Evolutionary conservation across 2,329 filamentous ascomycete genomes (phyloP).

Genomic region (Ophiostoma sp.): DNA sequence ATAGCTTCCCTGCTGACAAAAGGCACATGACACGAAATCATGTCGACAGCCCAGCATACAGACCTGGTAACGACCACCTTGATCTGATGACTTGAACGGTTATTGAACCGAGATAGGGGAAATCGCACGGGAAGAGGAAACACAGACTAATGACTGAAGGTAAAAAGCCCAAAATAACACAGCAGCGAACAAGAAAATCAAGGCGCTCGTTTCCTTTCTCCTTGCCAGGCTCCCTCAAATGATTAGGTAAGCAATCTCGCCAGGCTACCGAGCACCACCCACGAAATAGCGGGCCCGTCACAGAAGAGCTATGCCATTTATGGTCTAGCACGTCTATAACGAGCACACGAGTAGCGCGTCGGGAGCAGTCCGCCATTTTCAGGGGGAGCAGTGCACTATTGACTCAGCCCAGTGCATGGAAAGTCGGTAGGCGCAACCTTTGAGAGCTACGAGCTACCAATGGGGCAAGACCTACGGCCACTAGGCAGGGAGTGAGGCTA

Average conservation of each 20-base stretch:
- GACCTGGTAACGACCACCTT: too few relatives aligned
- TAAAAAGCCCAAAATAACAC: too few relatives aligned
- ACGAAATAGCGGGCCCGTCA: neutral
- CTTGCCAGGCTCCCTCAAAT: neutral
- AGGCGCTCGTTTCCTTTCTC: too few relatives aligned
- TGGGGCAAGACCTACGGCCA: neutral
- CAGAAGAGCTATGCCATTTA: neutral
- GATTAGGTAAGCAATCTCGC: slow-evolving; percentile 7
- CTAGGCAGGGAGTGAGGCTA: slow-evolving; percentile 8
- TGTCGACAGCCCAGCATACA: too few relatives aligned
- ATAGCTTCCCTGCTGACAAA: neutral
- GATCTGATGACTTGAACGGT: too few relatives aligned
- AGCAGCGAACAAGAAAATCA: too few relatives aligned
- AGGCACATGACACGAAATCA: neutral
- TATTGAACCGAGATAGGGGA: too few relatives aligned
- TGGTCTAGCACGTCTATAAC: neutral
- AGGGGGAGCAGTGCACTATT: slow-evolving; percentile 3
- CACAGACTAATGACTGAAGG: too few relatives aligned
- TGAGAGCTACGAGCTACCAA: neutral
- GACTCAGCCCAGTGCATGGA: neutral
- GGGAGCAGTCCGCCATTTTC: neutral
- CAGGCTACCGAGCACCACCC: neutral
- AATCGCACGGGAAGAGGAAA: too few relatives aligned
- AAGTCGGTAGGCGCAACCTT: slow-evolving; percentile 3
- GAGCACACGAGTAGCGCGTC: neutral